A percentile compares a stretch with the other conserved stretches of the same genome.
These are phyloP conservation scores for Fusarium oxysporum DNA, from an alignment of 2,329 filamentous ascomycete genomes.

Conservation along the genomic window DNA sequence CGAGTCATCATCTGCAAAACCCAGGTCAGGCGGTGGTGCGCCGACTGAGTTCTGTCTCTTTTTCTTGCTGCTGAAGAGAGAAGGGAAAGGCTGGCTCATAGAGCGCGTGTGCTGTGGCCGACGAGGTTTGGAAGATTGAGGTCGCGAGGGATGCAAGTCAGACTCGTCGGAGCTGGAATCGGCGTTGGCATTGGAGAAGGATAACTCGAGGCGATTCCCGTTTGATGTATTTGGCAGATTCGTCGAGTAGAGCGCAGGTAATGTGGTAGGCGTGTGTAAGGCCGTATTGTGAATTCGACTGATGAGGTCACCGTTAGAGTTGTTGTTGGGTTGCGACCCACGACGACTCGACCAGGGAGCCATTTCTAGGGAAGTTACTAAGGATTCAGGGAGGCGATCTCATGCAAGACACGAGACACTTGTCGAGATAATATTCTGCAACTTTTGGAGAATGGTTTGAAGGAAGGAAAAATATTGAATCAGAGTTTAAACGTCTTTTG, in stretches of 20 bases:
- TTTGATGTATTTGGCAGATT: constrained; percentile 12
- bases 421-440: background rate
- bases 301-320: constrained; percentile 49
- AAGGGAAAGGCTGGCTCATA: constrained; percentile 83
- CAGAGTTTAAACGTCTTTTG: constrained; percentile 6
- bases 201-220: constrained; percentile 42
- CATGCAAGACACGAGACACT: constrained; percentile 18
- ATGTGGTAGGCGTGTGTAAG: constrained; percentile 48
- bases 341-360: constrained; percentile 49
- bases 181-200: constrained; percentile 46
- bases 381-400: constrained; percentile 25
- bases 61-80: constrained; percentile 72
- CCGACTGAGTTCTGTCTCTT: constrained; percentile 61
- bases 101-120: constrained; percentile 62
- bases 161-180: constrained; percentile 61
- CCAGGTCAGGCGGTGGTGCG: constrained; percentile 50
- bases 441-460: background rate
- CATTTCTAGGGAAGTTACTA: constrained; percentile 45
- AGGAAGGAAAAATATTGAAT: constrained; percentile 4
- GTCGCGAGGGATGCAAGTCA: constrained; percentile 49
- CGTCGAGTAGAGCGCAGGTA: constrained; percentile 38
- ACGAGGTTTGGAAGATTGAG: constrained; percentile 36
- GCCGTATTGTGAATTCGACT: constrained; percentile 52
- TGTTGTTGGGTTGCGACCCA: constrained; percentile 46
- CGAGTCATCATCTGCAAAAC: constrained; percentile 46